Evolutionary conservation across 2,329 filamentous ascomycete species (phyloP).

Genomic region (Cytospora paraplurivora): DNA sequence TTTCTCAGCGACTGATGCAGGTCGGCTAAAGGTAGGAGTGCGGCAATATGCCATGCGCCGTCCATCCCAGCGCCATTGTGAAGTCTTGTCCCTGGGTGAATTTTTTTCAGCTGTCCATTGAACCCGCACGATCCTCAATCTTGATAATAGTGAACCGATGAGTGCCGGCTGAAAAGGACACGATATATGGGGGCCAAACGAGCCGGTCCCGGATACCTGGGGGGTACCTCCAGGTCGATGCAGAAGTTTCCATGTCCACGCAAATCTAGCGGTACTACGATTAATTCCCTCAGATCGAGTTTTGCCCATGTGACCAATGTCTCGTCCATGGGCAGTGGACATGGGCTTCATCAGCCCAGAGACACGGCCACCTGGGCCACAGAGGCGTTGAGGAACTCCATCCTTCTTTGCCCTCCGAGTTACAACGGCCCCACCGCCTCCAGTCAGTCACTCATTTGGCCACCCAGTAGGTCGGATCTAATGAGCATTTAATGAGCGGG

Average conservation of each 20-base stretch:
- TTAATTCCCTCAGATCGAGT: not conserved
- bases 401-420: not conserved
- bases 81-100: no score
- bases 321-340: not conserved
- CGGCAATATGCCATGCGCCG: conserved; percentile 11
- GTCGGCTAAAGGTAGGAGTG: conserved; percentile 9
- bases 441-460: conserved; percentile 1
- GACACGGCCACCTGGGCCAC: not conserved
- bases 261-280: not conserved
- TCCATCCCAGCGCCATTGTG: conserved; percentile 8
- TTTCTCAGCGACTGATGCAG: conserved; percentile 2
- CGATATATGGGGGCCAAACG: conserved; percentile 7
- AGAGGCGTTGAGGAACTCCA: not conserved
- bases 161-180: conserved; percentile 8
- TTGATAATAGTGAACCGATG: not conserved
- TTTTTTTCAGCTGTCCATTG: conserved; percentile 22
- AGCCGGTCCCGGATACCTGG: conserved; percentile 3
- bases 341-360: not conserved
- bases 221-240: not conserved
- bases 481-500: conserved; percentile 9
- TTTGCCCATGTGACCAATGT: not conserved
- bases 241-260: no score
- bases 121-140: conserved; percentile 16
- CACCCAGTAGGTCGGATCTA: conserved; percentile 7
- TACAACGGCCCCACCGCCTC: conserved; percentile 4